Evolutionary conservation across 148 eudicot genomes (phyloP), one percentile per base, ranked within the genome.

Genomic region (Amaranthus palmeri): DNA sequence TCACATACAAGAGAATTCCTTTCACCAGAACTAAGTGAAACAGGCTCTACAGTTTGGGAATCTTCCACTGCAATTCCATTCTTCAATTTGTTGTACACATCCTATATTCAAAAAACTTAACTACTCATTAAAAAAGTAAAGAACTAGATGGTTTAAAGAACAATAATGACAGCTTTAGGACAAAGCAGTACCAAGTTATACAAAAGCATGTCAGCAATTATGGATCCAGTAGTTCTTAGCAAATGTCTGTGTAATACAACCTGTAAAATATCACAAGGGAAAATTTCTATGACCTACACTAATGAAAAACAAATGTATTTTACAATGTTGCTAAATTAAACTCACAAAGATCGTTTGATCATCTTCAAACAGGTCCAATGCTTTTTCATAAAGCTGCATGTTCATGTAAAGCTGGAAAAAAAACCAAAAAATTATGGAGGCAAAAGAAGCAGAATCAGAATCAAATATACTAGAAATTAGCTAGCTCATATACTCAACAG

Each of bases 321-420:
- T 42, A 57, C 76, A 77, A 18, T 52, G 54, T 69, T 42, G 9
- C 45, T 57, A 62, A 70, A 44, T 53, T 42, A 66, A 76, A 77
- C 88, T 83, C 81, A 93, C 99, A 58, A 90, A 86, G 69, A 87
- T 86, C 78, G 97, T 74, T 75, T 81, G 96, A 79, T 89, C 97
- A 82, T 89, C 96, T 79, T 91, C 97, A 82, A 95, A 92, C 85
- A 95, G 79, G 75, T 91, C 97, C 54, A 95, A 67, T 61, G 97
- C 97, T 64, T 92, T 95, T 74, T 84, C 93, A 82, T 88, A 92
- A n/a, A 95, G 85, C 84, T 91, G 97, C 83, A 95, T 80, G 76
- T 87, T 89, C 76, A 89, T 76, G 84, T 74, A 88, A 64, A 88
- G 79, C 99, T 95, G 86, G 54, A 78, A 70, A 66, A 73, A 78